Evolutionary conservation across 108 stramenopile species (phyloP), one percentile per base, ranked within the genome.

Genomic region (Phaeodactylum tricornutum): DNA sequence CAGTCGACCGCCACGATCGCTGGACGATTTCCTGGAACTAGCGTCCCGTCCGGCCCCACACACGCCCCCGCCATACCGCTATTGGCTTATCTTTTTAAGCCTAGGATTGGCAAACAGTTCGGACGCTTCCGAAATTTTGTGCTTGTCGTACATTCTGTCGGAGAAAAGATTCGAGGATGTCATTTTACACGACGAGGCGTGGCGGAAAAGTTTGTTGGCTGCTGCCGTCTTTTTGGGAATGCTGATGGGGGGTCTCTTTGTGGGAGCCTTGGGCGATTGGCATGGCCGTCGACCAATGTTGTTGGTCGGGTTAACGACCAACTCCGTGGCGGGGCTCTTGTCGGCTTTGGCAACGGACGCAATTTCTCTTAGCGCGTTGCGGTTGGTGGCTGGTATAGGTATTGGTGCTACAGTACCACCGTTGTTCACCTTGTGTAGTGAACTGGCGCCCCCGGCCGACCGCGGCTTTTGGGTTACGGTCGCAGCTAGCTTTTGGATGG

Each of bases 401-500:
- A 77, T 84, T 22, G 87, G 87, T 3, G 71, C 81, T 0, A 84
- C 81, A 6, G 71, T 81, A 7, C 87, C 87, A 8, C 75, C 87
- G 0, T 55, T 79, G 12, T 88, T 84, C 50, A 72, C 77, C 0
- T 50, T 88, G 51, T 68, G 56, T 1, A 77, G 71, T 9, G 87
- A 88, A 46, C 64, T 80, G 77, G 69, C 74, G 23, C 79, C 87
- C 26, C 77, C 77, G 4, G 71, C 65, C 5, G 48, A 64, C 9
- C 71, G 87, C 37, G 87, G 87, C 4, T 54, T 79, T 37, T 68
- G 77, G 25, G 79, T 81, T 20, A 77, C 80, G 12, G 19, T 73
- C 1, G 66, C 61, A n/a, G 87, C 87, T 0, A 67, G 67, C 33
- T 88, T 88, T 66, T 88, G 87, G 87, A 84, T 84, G 87, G 77